Percentiles rank a stretch among this genome's conserved stretches.
Evolutionary conservation across 2,329 filamentous ascomycete genomes (phyloP).

Genomic region (Alternaria sp.): DNA sequence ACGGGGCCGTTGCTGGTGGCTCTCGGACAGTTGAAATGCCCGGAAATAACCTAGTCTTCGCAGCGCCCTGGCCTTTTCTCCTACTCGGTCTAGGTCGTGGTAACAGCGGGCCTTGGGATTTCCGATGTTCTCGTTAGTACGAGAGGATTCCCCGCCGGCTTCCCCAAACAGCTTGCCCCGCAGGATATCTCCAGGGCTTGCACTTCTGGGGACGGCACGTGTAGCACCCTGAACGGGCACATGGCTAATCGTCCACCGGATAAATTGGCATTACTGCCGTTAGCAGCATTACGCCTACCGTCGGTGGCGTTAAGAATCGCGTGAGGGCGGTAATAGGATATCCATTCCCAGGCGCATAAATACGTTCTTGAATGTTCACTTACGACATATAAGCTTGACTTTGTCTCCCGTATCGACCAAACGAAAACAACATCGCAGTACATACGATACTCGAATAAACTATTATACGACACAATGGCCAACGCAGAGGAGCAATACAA

Average conservation of each 20-base stretch:
- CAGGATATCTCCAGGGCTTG: constrained; percentile 6
- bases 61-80: neutral
- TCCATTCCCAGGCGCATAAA: neutral
- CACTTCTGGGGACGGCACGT: constrained; percentile 14
- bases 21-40: neutral
- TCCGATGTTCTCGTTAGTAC: neutral
- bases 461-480: constrained; percentile 1
- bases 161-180: constrained; percentile 29
- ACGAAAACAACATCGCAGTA: neutral
- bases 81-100: neutral
- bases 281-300: constrained; percentile 8
- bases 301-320: neutral
- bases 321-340: neutral
- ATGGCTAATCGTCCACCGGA: constrained; percentile 31
- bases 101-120: neutral
- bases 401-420: neutral
- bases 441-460: neutral
- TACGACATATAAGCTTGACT: constrained; percentile 6
- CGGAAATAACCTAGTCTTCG: neutral
- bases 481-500: constrained; percentile 30
- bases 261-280: constrained; percentile 27
- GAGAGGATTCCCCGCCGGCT: constrained; percentile 19
- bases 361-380: neutral
- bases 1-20: neutral
- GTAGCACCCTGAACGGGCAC: constrained; percentile 5